Evolutionary conservation across 208 protist species (phyloP).

Genomic region (Tritrichomonas musculus): DNA sequence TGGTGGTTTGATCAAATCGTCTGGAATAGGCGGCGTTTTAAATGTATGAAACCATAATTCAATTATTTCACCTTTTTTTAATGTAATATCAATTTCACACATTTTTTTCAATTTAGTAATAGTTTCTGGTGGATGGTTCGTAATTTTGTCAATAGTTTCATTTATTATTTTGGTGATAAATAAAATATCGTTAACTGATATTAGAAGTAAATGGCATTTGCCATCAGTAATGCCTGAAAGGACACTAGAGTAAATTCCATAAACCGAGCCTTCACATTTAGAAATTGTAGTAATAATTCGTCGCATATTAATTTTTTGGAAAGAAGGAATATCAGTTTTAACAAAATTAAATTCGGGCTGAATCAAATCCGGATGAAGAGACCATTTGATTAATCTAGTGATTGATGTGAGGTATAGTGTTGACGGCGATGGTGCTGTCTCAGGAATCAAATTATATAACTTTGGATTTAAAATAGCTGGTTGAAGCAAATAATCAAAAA

Average conservation of each 20-base stretch:
- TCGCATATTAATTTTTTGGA: neutral
- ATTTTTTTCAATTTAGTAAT: no score
- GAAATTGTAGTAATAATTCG: neutral
- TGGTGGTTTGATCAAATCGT: neutral
- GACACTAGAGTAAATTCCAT: neutral
- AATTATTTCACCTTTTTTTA: neutral
- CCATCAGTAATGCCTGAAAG: neutral
- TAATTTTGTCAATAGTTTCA: neutral
- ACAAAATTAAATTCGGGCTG: neutral
- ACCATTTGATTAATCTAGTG: neutral
- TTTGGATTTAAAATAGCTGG: constrained; percentile 17
- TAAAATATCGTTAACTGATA: neutral
- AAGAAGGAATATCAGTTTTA: neutral
- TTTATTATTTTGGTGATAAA: neutral
- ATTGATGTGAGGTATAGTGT: neutral
- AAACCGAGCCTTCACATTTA: neutral
- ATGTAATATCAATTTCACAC: neutral
- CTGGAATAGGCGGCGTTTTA: neutral
- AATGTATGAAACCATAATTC: constrained; percentile 27
- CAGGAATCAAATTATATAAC: neutral
- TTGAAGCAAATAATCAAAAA: neutral
- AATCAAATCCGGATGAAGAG: neutral
- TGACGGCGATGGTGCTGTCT: neutral
- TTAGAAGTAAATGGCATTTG: neutral
- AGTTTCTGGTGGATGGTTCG: neutral